Evolutionary conservation across 179 eudicot genomes (phyloP).

Genomic region (Amaranthus tricolor): DNA sequence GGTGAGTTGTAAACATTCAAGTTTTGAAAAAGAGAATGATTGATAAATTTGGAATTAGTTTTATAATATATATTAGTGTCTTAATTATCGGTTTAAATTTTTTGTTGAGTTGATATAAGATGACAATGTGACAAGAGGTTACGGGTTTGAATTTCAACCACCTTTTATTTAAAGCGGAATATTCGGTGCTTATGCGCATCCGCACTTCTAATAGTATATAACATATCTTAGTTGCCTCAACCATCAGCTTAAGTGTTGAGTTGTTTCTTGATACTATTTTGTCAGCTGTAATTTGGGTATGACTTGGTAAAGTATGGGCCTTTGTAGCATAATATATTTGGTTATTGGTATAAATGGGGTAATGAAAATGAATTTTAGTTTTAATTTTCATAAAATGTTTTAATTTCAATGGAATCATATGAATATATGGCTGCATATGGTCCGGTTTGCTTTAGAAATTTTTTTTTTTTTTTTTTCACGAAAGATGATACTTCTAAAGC

Average conservation of each 20-base stretch:
- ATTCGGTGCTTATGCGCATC: no score
- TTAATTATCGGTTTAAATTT: background rate
- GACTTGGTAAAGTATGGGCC: background rate
- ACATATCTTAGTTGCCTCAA: no score
- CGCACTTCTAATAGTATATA: no score
- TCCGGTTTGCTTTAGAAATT: background rate
- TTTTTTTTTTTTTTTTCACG: no score
- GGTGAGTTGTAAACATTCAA: conserved; percentile 20
- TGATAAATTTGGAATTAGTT: conserved; percentile 1
- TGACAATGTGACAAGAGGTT: background rate
- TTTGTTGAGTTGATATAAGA: background rate
- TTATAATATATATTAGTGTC: background rate
- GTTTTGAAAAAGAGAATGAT: background rate
- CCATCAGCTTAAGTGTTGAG: no score
- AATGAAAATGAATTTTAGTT: background rate
- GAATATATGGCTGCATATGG: background rate
- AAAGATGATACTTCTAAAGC: background rate
- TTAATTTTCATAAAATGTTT: background rate
- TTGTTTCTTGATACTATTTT: no score
- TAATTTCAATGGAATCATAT: background rate
- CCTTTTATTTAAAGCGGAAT: no score
- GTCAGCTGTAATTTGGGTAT: background rate
- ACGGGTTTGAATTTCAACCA: no score
- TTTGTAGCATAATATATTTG: background rate
- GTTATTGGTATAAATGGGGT: background rate